Evolutionary conservation across 345 rosid species (phyloP).

Genomic region (Eucalyptus cloeziana): DNA sequence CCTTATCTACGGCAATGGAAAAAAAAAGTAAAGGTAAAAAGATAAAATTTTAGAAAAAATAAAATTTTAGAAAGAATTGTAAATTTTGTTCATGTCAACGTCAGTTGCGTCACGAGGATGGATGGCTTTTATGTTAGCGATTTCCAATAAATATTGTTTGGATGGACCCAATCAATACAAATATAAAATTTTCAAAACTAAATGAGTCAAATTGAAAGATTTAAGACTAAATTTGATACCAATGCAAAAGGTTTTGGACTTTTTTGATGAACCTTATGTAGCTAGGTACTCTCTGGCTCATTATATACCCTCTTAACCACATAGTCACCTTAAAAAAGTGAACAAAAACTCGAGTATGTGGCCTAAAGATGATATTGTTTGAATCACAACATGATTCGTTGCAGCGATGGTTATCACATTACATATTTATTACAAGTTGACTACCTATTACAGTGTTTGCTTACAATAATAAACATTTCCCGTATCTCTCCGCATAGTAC

Average conservation of each 20-base stretch:
- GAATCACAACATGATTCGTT: background rate
- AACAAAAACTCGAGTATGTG: background rate
- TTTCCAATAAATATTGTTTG: rapidly evolving
- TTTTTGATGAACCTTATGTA: background rate
- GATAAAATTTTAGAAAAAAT: too few relatives aligned
- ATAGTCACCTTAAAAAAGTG: background rate
- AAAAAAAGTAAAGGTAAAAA: too few relatives aligned
- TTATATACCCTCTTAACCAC: background rate
- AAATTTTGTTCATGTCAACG: too few relatives aligned
- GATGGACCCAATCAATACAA: background rate
- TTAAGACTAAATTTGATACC: background rate
- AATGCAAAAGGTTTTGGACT: background rate
- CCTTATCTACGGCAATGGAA: too few relatives aligned
- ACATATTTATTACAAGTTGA: background rate
- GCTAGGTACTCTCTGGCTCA: background rate
- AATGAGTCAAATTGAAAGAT: background rate
- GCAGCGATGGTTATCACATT: background rate
- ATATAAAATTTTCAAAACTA: background rate
- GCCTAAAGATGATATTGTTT: background rate
- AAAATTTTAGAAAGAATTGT: too few relatives aligned
- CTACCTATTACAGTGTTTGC: background rate
- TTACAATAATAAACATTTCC: background rate
- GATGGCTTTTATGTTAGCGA: background rate
- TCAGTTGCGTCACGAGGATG: rapidly evolving
- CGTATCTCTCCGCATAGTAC: background rate